Conservation (phyloP, 1,284 basidiomycete species). For the Leccinum pseudoinsigne region DNA sequence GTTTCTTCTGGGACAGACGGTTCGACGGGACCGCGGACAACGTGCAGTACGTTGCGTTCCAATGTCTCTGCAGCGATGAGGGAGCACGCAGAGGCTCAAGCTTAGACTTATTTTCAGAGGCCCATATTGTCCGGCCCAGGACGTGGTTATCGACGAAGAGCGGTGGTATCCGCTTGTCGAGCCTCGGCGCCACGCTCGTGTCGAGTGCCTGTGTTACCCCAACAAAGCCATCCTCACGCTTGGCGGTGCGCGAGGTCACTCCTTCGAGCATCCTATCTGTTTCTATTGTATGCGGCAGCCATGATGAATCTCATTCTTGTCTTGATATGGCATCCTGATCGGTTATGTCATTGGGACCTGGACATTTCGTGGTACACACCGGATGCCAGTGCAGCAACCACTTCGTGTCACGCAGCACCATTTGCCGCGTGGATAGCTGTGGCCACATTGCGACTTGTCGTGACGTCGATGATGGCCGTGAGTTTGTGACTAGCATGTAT, state of each 20-base stretch:
- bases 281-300: constrained; percentile 50
- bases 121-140: too few species aligned
- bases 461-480: constrained; percentile 53
- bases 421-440: constrained; percentile 57
- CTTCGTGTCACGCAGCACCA: constrained; percentile 35
- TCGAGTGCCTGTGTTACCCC: constrained; percentile 31
- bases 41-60: too few species aligned
- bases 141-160: too few species aligned
- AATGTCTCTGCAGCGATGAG: too few species aligned
- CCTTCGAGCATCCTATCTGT: constrained; percentile 46
- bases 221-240: constrained; percentile 1
- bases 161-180: too few species aligned
- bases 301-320: constrained; percentile 55
- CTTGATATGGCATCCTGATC: constrained; percentile 42
- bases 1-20: too few species aligned
- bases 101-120: too few species aligned
- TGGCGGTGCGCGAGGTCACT: constrained; percentile 19
- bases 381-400: constrained; percentile 21
- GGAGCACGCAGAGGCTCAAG: too few species aligned
- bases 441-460: constrained; percentile 47
- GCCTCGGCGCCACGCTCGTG: too few species aligned
- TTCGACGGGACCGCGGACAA: too few species aligned
- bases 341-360: constrained; percentile 58
- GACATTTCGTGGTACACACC: constrained; percentile 61
- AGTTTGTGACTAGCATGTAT: constrained; percentile 25